Percentiles rank a stretch among this genome's conserved stretches.
phyloP scores from a whole-genome alignment of 495 filamentous ascomycete genomes.

The Annulohypoxylon bovei region DNA sequence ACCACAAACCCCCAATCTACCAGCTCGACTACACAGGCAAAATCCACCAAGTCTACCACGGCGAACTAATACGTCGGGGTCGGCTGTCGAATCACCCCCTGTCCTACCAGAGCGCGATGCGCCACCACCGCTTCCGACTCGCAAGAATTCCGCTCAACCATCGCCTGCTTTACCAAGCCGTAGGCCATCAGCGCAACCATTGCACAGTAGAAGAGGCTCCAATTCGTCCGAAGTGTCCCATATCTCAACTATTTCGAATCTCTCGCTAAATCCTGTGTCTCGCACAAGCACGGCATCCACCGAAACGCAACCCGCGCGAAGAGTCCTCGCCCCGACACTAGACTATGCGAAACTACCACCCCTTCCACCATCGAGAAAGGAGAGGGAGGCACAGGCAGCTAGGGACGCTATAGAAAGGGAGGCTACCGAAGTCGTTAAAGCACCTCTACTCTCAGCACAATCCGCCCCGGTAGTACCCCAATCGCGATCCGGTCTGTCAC shows the following conservation, averaged over 20 bases:
- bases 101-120: conserved; percentile 34
- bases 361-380: conserved; percentile 57
- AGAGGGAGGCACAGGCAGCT: conserved; percentile 55
- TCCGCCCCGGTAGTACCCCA: conserved; percentile 37
- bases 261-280: conserved; percentile 51
- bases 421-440: conserved; percentile 28
- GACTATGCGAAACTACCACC: conserved; percentile 62
- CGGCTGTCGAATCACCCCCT: conserved; percentile 33
- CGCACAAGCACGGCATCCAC: conserved; percentile 45
- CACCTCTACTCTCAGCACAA: conserved; percentile 33
- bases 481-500: conserved; percentile 52
- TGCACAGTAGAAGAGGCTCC: conserved; percentile 53
- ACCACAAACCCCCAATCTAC: conserved; percentile 50
- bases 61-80: conserved; percentile 46
- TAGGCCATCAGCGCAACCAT: conserved; percentile 49
- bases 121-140: conserved; percentile 53
- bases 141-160: conserved; percentile 46
- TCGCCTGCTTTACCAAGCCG: conserved; percentile 55
- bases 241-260: conserved; percentile 53
- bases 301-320: conserved; percentile 44
- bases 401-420: conserved; percentile 49
- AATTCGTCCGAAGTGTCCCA: conserved; percentile 59
- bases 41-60: conserved; percentile 52
- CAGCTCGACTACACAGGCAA: conserved; percentile 47
- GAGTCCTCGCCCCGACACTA: conserved; percentile 59